These are phyloP conservation scores for Chlamydomonas eustigma DNA, from an alignment of 139 green algal species.

Conservation along the genomic window DNA sequence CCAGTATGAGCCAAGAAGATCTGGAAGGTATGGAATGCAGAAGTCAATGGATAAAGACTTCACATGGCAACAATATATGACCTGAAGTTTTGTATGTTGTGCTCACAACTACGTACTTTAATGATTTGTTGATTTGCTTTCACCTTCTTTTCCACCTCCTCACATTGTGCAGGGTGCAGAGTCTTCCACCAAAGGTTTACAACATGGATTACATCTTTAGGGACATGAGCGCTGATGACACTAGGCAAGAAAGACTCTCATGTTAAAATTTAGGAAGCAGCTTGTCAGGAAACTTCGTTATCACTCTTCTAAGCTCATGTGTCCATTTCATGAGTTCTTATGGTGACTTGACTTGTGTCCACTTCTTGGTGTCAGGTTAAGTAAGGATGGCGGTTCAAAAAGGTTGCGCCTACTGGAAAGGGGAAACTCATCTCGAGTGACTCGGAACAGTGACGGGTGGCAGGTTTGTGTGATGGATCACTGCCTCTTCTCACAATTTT, in stretches of 20 bases:
- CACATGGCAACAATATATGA: no score
- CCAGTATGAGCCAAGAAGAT: no score
- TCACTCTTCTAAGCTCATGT: neutral
- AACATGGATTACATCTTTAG: neutral
- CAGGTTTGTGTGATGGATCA: neutral
- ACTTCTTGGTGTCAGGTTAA: neutral
- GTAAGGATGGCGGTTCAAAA: neutral
- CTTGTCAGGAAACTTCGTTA: neutral
- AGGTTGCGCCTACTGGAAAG: neutral
- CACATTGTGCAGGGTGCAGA: neutral
- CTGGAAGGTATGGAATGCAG: no score
- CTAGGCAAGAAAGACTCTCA: neutral
- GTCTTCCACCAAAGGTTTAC: neutral
- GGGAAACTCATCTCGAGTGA: neutral
- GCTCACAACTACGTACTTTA: neutral
- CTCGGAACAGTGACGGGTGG: neutral
- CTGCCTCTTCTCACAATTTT: neutral
- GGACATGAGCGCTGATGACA: neutral
- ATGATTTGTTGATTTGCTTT: neutral
- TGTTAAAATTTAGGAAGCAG: neutral
- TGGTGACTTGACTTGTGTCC: neutral
- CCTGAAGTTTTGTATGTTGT: neutral
- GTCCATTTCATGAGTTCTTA: neutral
- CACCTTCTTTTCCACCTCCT: no score
- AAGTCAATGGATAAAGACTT: no score